Percentiles rank a stretch among this genome's conserved stretches.
Evolutionary conservation across 768 basidiomycete genomes (phyloP).

Genomic region (Termitomyces sp.): DNA sequence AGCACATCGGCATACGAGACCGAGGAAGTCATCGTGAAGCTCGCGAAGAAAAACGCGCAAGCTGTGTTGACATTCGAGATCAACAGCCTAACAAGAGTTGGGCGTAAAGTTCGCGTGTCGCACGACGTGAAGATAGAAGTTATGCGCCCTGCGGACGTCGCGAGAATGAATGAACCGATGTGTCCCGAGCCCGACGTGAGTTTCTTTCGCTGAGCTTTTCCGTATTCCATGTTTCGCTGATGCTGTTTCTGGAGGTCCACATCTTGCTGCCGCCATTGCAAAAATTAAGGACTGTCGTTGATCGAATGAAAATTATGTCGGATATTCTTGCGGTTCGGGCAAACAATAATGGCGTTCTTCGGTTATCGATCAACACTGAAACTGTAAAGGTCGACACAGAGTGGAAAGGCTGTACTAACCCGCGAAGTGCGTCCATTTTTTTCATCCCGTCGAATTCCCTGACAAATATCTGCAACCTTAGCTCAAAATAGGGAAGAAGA

Average conservation of each 20-base stretch:
- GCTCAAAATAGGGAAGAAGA: slow-evolving; percentile 23
- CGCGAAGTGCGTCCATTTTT: slow-evolving; percentile 38
- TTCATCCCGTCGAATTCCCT: background rate
- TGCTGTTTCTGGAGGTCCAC: slow-evolving; percentile 48
- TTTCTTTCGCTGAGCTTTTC: background rate
- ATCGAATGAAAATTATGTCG: slow-evolving; percentile 66
- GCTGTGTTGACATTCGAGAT: slow-evolving; percentile 79
- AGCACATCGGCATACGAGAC: slow-evolving; percentile 41
- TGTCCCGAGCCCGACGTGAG: slow-evolving; percentile 84
- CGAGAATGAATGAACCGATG: slow-evolving; percentile 68
- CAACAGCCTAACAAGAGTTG: slow-evolving; percentile 54
- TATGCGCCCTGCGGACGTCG: slow-evolving; percentile 68
- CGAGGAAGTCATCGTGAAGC: slow-evolving; percentile 72
- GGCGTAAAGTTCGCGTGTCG: slow-evolving; percentile 56
- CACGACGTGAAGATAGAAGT: slow-evolving; percentile 85
- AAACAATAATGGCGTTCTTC: slow-evolving; percentile 52
- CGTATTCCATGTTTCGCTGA: background rate
- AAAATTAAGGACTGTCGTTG: slow-evolving; percentile 19
- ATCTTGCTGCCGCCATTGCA: slow-evolving; percentile 55
- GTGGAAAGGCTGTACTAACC: slow-evolving; percentile 71
- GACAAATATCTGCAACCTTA: background rate
- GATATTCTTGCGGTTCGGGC: slow-evolving; percentile 65
- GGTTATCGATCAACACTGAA: slow-evolving; percentile 59
- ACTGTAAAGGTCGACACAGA: slow-evolving; percentile 73
- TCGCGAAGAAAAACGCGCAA: slow-evolving; percentile 81